A percentile compares a stretch with the other conserved stretches of the same genome.
phyloP scores from a whole-genome alignment of 768 basidiomycete species.

The Podaxis sp. region DNA sequence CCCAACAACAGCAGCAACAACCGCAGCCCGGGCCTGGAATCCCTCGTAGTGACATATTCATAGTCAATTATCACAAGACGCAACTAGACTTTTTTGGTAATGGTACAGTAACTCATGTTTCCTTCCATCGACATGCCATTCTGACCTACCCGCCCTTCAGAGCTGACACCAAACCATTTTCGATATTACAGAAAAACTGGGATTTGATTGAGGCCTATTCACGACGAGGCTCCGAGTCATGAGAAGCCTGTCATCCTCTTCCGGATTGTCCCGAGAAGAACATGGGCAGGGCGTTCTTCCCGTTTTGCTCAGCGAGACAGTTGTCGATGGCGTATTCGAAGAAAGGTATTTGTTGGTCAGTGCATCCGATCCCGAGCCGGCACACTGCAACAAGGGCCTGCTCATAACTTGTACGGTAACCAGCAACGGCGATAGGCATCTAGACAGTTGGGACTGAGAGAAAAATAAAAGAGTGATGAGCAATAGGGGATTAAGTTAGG shows the following conservation, averaged over 20 bases:
- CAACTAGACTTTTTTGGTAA: too few species aligned
- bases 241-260: neutral
- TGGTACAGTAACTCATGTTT: neutral
- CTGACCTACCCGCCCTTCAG: neutral
- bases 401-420: neutral
- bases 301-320: neutral
- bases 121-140: neutral
- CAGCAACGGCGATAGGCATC: neutral
- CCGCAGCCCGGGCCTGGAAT: neutral
- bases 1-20: constrained; percentile 14
- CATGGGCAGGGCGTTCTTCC: neutral
- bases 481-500: too few species aligned
- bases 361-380: neutral
- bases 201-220: neutral
- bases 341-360: neutral
- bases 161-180: neutral
- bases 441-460: neutral
- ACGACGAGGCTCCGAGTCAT: neutral
- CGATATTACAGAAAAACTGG: neutral
- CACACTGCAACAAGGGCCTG: neutral
- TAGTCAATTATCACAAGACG: too few species aligned
- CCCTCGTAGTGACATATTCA: too few species aligned
- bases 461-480: neutral
- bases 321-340: neutral
- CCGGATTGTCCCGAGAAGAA: neutral